These are phyloP conservation scores for Globisporangium okanoganense DNA, from an alignment of 352 stramenopile species.

Conservation along the genomic window DNA sequence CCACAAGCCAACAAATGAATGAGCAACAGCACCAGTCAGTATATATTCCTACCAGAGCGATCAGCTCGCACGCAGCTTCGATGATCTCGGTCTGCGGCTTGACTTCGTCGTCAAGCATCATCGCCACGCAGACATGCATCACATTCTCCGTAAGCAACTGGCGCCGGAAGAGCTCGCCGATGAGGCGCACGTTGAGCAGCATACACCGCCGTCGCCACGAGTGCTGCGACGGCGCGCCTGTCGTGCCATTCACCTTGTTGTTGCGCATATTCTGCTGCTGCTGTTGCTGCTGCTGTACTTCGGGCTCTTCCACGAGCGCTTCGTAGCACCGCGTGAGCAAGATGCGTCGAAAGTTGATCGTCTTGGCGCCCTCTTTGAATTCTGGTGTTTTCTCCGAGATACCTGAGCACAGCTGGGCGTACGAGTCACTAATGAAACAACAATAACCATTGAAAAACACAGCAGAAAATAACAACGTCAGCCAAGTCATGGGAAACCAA, in stretches of 20 bases:
- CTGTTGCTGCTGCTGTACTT: constrained; percentile 18
- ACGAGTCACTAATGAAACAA: constrained; percentile 37
- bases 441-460: not conserved
- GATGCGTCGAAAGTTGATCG: constrained; percentile 78
- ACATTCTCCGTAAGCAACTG: constrained; percentile 81
- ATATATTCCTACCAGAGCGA: constrained; percentile 53
- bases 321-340: constrained; percentile 80
- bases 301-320: constrained; percentile 68
- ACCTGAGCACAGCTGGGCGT: constrained; percentile 52
- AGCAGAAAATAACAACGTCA: not conserved
- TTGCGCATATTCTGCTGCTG: constrained; percentile 10
- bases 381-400: constrained; percentile 69
- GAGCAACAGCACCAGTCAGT: not conserved
- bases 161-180: constrained; percentile 75
- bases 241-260: constrained; percentile 15
- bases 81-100: constrained; percentile 65
- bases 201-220: constrained; percentile 76
- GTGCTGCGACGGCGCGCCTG: constrained; percentile 30
- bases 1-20: not conserved
- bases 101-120: constrained; percentile 79
- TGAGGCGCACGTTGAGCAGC: constrained; percentile 65
- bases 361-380: constrained; percentile 84
- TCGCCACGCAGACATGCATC: constrained; percentile 81
- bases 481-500: not conserved
- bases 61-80: constrained; percentile 55